Conservation (phyloP, 1,284 basidiomycete species). For the Porodaedalea pini region DNA sequence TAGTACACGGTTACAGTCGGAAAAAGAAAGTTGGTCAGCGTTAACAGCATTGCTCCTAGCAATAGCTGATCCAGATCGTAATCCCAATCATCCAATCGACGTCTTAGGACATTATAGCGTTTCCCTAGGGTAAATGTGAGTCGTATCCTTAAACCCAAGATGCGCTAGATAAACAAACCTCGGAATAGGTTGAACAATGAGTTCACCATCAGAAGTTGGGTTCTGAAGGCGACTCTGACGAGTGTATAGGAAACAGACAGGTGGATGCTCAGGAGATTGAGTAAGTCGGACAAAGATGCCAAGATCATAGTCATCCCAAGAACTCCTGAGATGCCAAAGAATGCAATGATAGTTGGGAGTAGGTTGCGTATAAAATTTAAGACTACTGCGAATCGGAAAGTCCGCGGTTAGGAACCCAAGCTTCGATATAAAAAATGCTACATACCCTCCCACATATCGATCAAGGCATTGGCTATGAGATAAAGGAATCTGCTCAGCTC, state of each 20-base stretch:
- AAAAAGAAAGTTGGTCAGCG: conserved; percentile 84
- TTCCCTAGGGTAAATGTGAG: conserved; percentile 54
- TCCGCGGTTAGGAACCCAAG: neutral
- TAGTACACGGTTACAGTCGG: conserved; percentile 91
- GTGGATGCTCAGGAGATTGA: conserved; percentile 70
- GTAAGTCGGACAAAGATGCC: conserved; percentile 63
- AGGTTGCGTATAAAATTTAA: conserved; percentile 38
- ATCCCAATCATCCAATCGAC: conserved; percentile 82
- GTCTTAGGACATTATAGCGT: conserved; percentile 78
- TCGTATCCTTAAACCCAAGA: neutral
- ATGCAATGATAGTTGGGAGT: conserved; percentile 44
- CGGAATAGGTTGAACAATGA: conserved; percentile 94
- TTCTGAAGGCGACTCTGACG: conserved; percentile 61
- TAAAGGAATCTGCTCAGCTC: conserved; percentile 85
- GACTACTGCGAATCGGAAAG: conserved; percentile 24
- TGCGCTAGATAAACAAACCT: conserved; percentile 47
- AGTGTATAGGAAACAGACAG: conserved; percentile 70
- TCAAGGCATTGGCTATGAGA: conserved; percentile 60
- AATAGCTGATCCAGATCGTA: conserved; percentile 94
- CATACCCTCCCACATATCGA: conserved; percentile 68
- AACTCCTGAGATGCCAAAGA: conserved; percentile 52
- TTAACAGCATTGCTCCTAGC: conserved; percentile 94
- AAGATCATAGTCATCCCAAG: conserved; percentile 71
- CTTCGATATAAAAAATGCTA: conserved; percentile 22
- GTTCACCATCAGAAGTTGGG: conserved; percentile 56